Evolutionary conservation across 2,329 filamentous ascomycete species (phyloP), one percentile per base, ranked within the genome.

Genomic region (Atkinsonella hypoxylon): DNA sequence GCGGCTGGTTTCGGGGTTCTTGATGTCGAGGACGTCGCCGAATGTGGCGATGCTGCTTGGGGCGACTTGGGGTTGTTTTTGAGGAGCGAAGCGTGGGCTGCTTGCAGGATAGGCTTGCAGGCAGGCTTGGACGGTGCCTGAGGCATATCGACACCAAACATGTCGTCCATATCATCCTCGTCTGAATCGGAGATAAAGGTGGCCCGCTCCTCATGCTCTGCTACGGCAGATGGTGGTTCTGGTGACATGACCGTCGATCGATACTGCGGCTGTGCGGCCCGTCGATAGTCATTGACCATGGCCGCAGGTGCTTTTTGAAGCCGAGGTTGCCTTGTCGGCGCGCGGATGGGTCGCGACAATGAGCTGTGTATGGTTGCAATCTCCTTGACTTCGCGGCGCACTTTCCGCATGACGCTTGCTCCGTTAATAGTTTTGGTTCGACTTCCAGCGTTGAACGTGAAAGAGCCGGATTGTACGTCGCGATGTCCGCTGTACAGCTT

Each of bases 311-410:
- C 77, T 44, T 66, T 68, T 18, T 52, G 63, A 42, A 82, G 69
- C 56, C 70, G 67, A 44, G 30, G 69, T 54, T 52, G 66, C 63
- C 12, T 68, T 64, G 11, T 50, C 5, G 61, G 60, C 4, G 57
- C 53, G 9, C 47, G 52, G 32, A 57, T 54, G 17, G 53, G 39
- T 42, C 62, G 71, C 17, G 71, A 68, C 34, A 79, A 65, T 32
- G 68, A 67, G 49, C 73, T 70, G 55, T 75, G 72, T 36, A 70
- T 71, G 50, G 56, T 69, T 48, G 67, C 68, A 42, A 80, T 76
- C 56, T 81, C 75, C 45, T 69, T 71, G 6, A 75, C 76, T 58
- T 84, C 77, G 45, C 77, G 71, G 43, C 73, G 71, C 20, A 79
- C 76, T 56, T 75, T 79, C 49, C 72, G 70, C 58, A 84, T 70